These are phyloP conservation scores for Tinospora cordifolia DNA, from an alignment of 164 flowering plant genomes.

Conservation along the genomic window DNA sequence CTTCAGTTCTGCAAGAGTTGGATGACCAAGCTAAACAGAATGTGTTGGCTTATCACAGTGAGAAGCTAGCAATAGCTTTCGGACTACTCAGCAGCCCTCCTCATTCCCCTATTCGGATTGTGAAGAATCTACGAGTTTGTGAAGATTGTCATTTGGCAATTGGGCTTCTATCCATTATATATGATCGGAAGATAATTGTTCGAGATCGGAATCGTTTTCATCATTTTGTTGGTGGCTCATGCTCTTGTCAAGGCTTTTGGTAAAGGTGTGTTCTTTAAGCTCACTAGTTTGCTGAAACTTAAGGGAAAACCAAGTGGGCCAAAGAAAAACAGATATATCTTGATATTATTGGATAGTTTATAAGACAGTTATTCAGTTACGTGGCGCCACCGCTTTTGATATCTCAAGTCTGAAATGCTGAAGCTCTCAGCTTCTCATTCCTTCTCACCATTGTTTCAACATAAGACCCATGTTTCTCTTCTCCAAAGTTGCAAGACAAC, in stretches of 20 bases:
- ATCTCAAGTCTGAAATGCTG: slow-evolving; percentile 1
- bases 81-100: slow-evolving; percentile 26
- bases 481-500: slow-evolving; percentile 11
- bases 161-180: slow-evolving; percentile 26
- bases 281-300: no score
- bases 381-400: background rate
- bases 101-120: slow-evolving; percentile 23
- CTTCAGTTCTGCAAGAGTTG: slow-evolving; percentile 22
- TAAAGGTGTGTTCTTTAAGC: no score
- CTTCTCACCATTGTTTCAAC: background rate
- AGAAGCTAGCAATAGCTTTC: slow-evolving; percentile 37
- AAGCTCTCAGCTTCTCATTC: slow-evolving; percentile 3
- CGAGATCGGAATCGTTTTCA: slow-evolving; percentile 38
- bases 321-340: no score
- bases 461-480: slow-evolving; percentile 9
- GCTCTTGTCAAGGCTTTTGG: slow-evolving; percentile 8
- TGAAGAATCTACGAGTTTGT: slow-evolving; percentile 37
- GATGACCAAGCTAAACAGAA: slow-evolving; percentile 22
- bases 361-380: background rate
- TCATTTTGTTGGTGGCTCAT: slow-evolving; percentile 25
- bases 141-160: slow-evolving; percentile 34
- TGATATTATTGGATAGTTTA: no score
- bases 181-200: slow-evolving; percentile 25
- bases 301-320: no score
- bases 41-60: slow-evolving; percentile 28